phyloP scores from a whole-genome alignment of 305 asterid genomes.

The Solanum hybrid region DNA sequence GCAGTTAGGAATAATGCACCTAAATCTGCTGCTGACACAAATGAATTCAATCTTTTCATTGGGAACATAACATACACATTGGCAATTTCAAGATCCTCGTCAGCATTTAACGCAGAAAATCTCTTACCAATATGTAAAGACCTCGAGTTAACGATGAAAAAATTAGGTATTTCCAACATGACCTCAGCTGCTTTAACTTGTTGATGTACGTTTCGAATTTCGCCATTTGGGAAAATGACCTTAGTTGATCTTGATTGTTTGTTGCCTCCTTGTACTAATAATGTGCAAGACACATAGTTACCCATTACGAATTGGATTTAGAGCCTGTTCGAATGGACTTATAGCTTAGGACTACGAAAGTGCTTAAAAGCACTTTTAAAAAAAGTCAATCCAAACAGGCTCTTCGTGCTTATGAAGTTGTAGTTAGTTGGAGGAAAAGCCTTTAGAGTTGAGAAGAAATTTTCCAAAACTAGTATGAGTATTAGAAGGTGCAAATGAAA shows the following conservation, averaged over 20 bases:
- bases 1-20: constrained; percentile 42
- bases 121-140: constrained; percentile 60
- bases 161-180: constrained; percentile 43
- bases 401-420: background rate
- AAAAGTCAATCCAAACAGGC: background rate
- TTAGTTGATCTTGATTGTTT: constrained; percentile 23
- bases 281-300: constrained; percentile 46
- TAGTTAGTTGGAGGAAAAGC: background rate
- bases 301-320: constrained; percentile 27
- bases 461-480: background rate
- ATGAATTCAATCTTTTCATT: constrained; percentile 56
- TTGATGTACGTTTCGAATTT: constrained; percentile 29
- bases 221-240: constrained; percentile 55
- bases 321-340: background rate
- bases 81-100: constrained; percentile 57
- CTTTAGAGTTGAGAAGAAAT: background rate
- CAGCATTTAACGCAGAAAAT: constrained; percentile 59
- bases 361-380: background rate
- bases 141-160: constrained; percentile 36
- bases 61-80: constrained; percentile 54
- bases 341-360: background rate
- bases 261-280: constrained; percentile 21
- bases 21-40: constrained; percentile 54
- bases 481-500: background rate
- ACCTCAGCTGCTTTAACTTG: constrained; percentile 52